A percentile compares a stretch with the other conserved stretches of the same genome.
phyloP scores from a whole-genome alignment of 164 flowering plant species.

The Nymphaea colorata region DNA sequence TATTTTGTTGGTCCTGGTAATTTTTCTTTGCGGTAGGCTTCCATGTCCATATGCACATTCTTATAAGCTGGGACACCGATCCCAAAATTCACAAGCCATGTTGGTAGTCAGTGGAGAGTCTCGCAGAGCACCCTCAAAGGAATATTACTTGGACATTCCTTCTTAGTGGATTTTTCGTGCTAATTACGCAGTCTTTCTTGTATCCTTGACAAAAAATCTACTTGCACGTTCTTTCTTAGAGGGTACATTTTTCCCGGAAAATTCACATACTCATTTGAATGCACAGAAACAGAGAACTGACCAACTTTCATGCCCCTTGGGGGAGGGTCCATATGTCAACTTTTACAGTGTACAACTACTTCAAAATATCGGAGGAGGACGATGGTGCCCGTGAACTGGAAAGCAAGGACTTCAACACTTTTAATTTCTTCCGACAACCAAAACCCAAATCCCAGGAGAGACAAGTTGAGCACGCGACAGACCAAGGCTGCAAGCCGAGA shows the following conservation, averaged over 20 bases:
- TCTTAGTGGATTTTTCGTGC: not conserved
- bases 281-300: no score
- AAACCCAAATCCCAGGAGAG: not conserved
- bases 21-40: not conserved
- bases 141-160: not conserved
- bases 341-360: not conserved
- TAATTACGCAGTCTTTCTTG: not conserved
- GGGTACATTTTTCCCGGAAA: no score
- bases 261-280: no score
- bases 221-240: no score
- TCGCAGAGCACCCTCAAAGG: no score
- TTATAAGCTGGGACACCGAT: no score
- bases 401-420: not conserved
- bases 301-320: not conserved
- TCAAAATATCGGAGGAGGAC: not conserved
- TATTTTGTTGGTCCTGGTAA: no score
- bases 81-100: no score
- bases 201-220: not conserved
- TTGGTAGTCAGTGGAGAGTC: no score
- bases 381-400: not conserved
- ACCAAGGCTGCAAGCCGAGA: not conserved
- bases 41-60: not conserved
- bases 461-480: not conserved
- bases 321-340: not conserved
- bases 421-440: not conserved